Evolutionary conservation across 2,329 filamentous ascomycete genomes (phyloP), one percentile per base, ranked within the genome.

Genomic region (Penicillium sp.): DNA sequence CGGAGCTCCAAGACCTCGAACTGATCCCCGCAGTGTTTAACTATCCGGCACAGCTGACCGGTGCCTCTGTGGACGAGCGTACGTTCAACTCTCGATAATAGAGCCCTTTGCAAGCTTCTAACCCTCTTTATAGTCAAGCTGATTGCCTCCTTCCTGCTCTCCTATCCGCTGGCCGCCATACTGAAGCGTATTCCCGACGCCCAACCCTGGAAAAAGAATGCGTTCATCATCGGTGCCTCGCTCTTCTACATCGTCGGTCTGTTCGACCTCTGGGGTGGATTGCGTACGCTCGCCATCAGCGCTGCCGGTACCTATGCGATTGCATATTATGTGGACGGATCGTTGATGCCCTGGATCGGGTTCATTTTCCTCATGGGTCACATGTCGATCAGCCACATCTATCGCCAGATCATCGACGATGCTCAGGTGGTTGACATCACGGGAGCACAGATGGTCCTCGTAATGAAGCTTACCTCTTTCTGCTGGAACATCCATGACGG

Each of bases 401-500:
- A 82, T 50, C 87, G 95, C 33, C 89, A 95, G 70, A 81, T 84
- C 33, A 74, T 80, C 33, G 78, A 87, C 59, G 78, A 82, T 53
- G 81, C 88, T 0, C 78, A 81, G 33, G 72, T 75, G 1, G 78
- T 95, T 51, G 93, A 98, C 68, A 91, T 98, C 59, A 96, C 92
- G 0, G 91, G 80, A 53, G 90, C 92, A 1, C 93, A 98, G 71
- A 98, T 98, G 93, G 93, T 98, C 29, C 74, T 97, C 60, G 86
- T 97, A 55, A 98, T 98, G 89, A 98, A 98, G 72, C 82, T 98
- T 31, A 89, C 85, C 20, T 88, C 92, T 4, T 98, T 98, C 66
- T 95, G 89, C 74, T 98, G 93, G 93, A 97, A 97, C 66, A 86
- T 97, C 7, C 90, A 93, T 63, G 93, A 98, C 68, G 95, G 93